Evolutionary conservation across 352 stramenopile genomes (phyloP).

Genomic region (Globisporangium rhizosaccharum): DNA sequence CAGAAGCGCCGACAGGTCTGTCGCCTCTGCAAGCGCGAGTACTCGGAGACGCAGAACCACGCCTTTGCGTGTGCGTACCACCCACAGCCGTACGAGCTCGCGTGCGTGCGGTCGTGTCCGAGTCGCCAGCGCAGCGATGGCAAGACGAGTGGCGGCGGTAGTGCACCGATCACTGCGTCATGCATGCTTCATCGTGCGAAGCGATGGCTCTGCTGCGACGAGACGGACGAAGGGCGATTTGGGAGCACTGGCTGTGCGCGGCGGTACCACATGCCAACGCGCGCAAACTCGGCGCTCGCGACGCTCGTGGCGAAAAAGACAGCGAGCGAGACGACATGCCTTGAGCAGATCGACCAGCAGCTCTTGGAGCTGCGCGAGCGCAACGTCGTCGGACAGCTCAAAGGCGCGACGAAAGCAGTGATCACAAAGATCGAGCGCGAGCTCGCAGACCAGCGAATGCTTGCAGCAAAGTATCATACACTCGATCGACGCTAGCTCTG

Average conservation of each 20-base stretch:
- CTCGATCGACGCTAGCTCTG: slow-evolving; percentile 27
- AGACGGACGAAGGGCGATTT: slow-evolving; percentile 62
- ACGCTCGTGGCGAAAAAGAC: slow-evolving; percentile 39
- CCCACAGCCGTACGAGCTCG: slow-evolving; percentile 53
- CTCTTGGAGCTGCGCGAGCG: slow-evolving; percentile 52
- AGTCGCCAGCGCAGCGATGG: slow-evolving; percentile 20
- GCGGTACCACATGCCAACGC: slow-evolving; percentile 53
- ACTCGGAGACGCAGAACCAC: slow-evolving; percentile 73
- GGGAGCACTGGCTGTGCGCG: slow-evolving; percentile 53
- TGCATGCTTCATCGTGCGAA: slow-evolving; percentile 75
- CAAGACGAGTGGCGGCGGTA: neutral
- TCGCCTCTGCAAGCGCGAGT: slow-evolving; percentile 52
- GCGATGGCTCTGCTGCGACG: slow-evolving; percentile 71
- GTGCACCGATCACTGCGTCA: slow-evolving; percentile 13
- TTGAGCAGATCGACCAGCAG: slow-evolving; percentile 57
- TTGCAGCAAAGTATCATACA: slow-evolving; percentile 45
- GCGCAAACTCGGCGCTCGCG: slow-evolving; percentile 35
- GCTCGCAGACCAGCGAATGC: slow-evolving; percentile 32
- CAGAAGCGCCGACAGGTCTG: slow-evolving; percentile 51
- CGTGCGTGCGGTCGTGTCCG: slow-evolving; percentile 48
- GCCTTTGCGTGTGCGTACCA: slow-evolving; percentile 62
- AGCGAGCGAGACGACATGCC: slow-evolving; percentile 26
- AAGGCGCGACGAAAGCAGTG: slow-evolving; percentile 34
- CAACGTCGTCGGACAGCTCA: slow-evolving; percentile 50
- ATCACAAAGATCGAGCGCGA: slow-evolving; percentile 51